Evolutionary conservation across 2,329 filamentous ascomycete genomes (phyloP), one percentile per base, ranked within the genome.

Genomic region (Chaetomium strumarium): DNA sequence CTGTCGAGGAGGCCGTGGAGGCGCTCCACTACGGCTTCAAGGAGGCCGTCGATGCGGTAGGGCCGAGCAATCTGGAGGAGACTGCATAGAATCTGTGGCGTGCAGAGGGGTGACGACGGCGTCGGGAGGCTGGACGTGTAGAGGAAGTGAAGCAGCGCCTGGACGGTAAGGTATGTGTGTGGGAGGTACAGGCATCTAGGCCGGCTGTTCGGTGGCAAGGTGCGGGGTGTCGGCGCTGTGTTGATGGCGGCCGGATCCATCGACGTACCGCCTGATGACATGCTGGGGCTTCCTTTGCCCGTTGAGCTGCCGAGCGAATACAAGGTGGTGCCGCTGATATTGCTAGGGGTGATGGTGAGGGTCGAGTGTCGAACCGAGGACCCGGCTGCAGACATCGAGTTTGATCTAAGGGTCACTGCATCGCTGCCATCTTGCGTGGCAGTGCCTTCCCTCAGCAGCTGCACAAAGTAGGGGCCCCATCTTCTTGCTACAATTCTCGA

Each of bases 401-500:
- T 62, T 1, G 88, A 85, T 43, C 90, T 80, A 31, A 95, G 70
- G 0, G 90, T 93, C 29, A 84, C 79, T 0, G 85, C 80, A 60
- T 96, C 90, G 50, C 83, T 81, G 1, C 85, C 87, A 49, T 87
- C 84, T 52, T 85, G 79, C 12, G 82, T 83, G 1, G 83, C 77
- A 2, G 87, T 83, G 5, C 88, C 89, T 68, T 96, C 91, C 29
- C 88, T 83, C 10, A 97, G 76, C 1, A 99, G 78, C 66, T 95
- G 89, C 51, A 96, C 90, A 70, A 99, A 97, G 67, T 95, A 96
- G 0, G 90, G 90, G 0, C 93, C 93, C 93, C 93, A 99, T 65
- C 93, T 79, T 29, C 90, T 81, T 10, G 88, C 86, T 14, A 97
- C 78, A 14, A 99, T 81, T 52, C 90, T 83, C 7, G 93, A 97